Percentiles rank a stretch among this genome's conserved stretches.
Evolutionary conservation across 352 stramenopile species (phyloP).

Genomic region (Globisporangium acanthophoron): DNA sequence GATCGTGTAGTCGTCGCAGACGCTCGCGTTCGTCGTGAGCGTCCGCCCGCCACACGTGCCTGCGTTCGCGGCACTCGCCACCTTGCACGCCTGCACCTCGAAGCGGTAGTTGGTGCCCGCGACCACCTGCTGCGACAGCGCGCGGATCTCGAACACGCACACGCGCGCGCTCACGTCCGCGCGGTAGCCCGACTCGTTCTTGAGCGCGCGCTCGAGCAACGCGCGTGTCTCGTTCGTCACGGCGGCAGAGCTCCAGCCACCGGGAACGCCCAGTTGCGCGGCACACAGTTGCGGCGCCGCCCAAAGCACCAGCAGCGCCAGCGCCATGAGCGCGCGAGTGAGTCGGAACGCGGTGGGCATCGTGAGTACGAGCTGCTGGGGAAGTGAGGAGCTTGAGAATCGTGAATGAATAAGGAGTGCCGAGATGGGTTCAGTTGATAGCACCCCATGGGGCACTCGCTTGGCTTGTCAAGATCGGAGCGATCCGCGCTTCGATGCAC

Average conservation of each 20-base stretch:
- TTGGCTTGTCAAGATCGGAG: too few relatives aligned
- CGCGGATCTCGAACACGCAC: conserved; percentile 33
- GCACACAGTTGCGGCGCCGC: neutral
- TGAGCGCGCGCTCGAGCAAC: conserved; percentile 26
- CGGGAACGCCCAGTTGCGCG: neutral
- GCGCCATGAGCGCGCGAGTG: neutral
- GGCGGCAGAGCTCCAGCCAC: neutral
- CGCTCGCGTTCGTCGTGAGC: conserved; percentile 17
- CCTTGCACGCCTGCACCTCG: conserved; percentile 43
- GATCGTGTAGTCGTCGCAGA: conserved; percentile 35
- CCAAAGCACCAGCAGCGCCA: neutral
- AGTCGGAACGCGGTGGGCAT: neutral
- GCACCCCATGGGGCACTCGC: too few relatives aligned
- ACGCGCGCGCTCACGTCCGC: conserved; percentile 22
- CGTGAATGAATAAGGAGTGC: neutral
- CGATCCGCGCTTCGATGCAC: too few relatives aligned
- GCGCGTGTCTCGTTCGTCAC: neutral
- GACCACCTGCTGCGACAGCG: conserved; percentile 42
- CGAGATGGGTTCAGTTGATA: too few relatives aligned
- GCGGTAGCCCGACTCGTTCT: conserved; percentile 22
- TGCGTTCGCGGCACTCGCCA: conserved; percentile 22
- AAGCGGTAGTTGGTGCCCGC: conserved; percentile 77
- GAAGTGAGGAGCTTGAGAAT: neutral
- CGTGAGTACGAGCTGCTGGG: neutral
- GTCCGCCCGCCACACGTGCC: conserved; percentile 27